Percentiles rank a stretch among this genome's conserved stretches.
Evolutionary conservation across 257 asterid species (phyloP).

Genomic region (Solanum pinnatisectum): DNA sequence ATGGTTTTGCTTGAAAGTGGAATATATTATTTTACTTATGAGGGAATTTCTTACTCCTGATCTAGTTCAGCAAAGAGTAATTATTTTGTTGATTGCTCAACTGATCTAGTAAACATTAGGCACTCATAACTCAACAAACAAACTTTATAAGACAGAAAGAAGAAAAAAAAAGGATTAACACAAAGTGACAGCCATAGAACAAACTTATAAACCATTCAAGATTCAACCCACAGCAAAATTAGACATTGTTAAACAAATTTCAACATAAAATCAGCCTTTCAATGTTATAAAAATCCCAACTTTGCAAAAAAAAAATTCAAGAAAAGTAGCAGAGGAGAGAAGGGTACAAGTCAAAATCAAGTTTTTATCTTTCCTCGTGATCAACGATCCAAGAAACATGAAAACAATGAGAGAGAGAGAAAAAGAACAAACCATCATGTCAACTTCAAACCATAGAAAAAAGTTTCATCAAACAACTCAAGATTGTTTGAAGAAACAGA

Average conservation of each 20-base stretch:
- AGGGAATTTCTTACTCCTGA: not conserved
- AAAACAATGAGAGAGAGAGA: not conserved
- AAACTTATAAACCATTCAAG: not conserved
- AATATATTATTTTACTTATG: not conserved
- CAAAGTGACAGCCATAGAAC: not conserved
- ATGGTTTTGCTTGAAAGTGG: not conserved
- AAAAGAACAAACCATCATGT: not conserved
- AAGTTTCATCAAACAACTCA: not conserved
- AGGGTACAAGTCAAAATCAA: not conserved
- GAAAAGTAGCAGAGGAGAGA: not conserved
- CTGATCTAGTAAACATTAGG: not conserved
- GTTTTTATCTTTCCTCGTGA: not conserved
- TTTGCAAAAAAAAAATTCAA: not conserved
- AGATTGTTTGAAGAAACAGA: not conserved
- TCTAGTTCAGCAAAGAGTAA: not conserved
- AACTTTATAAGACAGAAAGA: not conserved
- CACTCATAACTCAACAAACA: not conserved
- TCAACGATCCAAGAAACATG: not conserved
- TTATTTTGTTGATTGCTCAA: not conserved
- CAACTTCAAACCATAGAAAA: not conserved
- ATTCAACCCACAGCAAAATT: not conserved
- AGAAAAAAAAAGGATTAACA: not conserved
- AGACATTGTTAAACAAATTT: not conserved
- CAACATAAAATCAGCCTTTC: not conserved
- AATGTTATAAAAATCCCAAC: not conserved